These are phyloP conservation scores for Camellia granthamiana DNA, from an alignment of 148 eudicot genomes.

Conservation along the genomic window DNA sequence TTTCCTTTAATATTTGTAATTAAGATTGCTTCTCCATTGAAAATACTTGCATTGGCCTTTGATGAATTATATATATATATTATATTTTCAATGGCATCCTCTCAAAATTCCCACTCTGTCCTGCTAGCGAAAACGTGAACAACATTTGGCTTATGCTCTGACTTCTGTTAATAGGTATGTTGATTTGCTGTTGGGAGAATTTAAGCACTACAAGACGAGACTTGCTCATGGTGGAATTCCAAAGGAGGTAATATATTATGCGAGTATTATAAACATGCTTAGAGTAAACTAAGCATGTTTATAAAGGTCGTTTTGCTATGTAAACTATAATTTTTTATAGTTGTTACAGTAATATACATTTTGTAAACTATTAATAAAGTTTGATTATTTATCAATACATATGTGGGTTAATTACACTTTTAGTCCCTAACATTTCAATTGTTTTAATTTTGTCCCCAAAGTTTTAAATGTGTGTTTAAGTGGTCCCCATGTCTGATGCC, in stretches of 20 bases:
- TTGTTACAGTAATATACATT: background rate
- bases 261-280: background rate
- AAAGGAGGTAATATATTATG: constrained; percentile 55
- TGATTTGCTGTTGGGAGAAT: constrained; percentile 90
- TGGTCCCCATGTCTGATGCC: too few relatives aligned
- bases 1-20: too few relatives aligned
- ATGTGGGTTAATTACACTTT: too few relatives aligned
- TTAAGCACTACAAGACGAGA: constrained; percentile 86
- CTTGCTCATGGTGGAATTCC: constrained; percentile 85
- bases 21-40: background rate
- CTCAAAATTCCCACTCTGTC: background rate
- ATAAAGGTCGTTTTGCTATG: background rate
- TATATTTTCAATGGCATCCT: background rate
- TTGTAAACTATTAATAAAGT: background rate
- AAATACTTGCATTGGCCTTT: background rate
- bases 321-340: background rate
- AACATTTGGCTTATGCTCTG: constrained; percentile 17
- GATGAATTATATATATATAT: background rate
- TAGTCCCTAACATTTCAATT: too few relatives aligned
- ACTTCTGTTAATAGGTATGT: constrained; percentile 60
- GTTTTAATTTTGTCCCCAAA: too few relatives aligned
- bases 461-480: too few relatives aligned
- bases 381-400: background rate
- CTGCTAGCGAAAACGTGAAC: background rate
- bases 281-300: background rate